Base-by-base conservation (phyloP, 306 rosid species). In the Castanopsis chinensis region DNA sequence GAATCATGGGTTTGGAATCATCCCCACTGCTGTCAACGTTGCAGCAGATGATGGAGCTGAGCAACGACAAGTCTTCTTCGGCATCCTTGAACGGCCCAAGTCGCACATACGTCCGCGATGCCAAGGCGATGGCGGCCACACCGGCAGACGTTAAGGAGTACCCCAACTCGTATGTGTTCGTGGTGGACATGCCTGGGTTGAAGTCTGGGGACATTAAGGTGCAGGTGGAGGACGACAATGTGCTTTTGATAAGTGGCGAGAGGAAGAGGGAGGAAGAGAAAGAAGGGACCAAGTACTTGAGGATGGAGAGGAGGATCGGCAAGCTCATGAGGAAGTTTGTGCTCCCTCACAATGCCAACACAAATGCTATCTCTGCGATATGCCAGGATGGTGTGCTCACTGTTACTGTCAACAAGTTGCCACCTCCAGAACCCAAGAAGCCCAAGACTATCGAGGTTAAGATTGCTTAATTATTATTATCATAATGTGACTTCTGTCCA, bases 131-230 rank as follows among this genome's bases (percentile, higher is more conserved):
- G 94, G 99, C 98, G 0, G 75, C 99, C 0, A 95, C 99, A 0
- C 92, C 99, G 3, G 97, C 97, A 0, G 99, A 95, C 57, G 86
- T 95, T 63, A 95, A 87, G 89, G 99, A 95, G 79, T 75, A 76
- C 5, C 90, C 93, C 0, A 86, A 83, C 28, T 82, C 94, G 0
- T 95, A 90, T 53, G 92, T 71, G 4, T 95, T 95, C 76, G 83
- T 92, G 68, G 83, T 95, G 11, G 99, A 95, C 86, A 89, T 95
- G 99, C 99, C 99, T 0, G 98, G 97, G n/a, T 45, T 91, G 69
- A 95, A 92, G 37, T 92, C 94, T 0, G 97, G 90, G 3, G 97
- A 92, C 63, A 91, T 95, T 11, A 92, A 90, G 91, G 99, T 95
- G 57, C 97, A 90, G 81, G 91, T 95, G 52, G 98, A 95, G 80